Evolutionary conservation across 23 red algal genomes (phyloP).

Genomic region (Agarophyton chilense): DNA sequence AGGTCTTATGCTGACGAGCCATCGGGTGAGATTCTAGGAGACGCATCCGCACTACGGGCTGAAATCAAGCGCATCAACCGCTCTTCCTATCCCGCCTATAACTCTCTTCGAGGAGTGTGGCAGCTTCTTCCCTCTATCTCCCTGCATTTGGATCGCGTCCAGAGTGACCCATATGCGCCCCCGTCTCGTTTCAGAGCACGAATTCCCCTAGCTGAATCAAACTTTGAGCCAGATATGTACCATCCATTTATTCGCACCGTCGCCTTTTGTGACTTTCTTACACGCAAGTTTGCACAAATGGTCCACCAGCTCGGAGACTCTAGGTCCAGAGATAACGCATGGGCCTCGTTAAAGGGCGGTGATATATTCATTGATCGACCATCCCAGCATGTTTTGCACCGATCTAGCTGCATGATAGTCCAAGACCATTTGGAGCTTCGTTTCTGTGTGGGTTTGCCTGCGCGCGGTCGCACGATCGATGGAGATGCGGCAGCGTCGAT

Average conservation of each 20-base stretch:
- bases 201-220: conserved; percentile 34
- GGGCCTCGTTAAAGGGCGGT: conserved; percentile 73
- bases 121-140: conserved; percentile 6
- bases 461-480: conserved; percentile 79
- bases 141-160: conserved; percentile 69
- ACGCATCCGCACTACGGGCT: background rate
- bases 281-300: conserved; percentile 60
- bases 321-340: conserved; percentile 35
- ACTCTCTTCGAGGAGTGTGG: conserved; percentile 69
- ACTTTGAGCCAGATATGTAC: conserved; percentile 25
- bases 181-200: conserved; percentile 54
- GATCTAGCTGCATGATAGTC: conserved; percentile 57
- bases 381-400: conserved; percentile 73
- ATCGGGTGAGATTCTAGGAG: background rate
- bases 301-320: background rate
- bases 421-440: conserved; percentile 66
- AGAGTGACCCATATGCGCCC: conserved; percentile 73
- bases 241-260: background rate
- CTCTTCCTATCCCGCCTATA: conserved; percentile 70
- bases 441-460: conserved; percentile 79
- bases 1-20: background rate
- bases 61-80: conserved; percentile 30
- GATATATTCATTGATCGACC: conserved; percentile 75
- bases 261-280: conserved; percentile 79
- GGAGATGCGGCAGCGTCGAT: conserved; percentile 43